Conservation (phyloP, 106 monocot genomes). For the Acorus gramineus region DNA sequence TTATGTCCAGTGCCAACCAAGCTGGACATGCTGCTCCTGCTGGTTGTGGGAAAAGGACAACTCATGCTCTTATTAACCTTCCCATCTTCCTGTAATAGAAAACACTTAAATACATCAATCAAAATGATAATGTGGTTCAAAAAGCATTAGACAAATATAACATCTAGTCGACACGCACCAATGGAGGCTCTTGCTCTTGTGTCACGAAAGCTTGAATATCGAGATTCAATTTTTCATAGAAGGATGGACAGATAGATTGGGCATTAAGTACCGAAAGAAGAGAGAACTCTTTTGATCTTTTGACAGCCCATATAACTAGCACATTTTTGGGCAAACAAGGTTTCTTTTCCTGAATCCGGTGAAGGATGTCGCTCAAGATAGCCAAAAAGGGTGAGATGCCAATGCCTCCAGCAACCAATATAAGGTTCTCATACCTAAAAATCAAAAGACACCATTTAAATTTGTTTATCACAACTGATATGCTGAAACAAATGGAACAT, state of each 20-base stretch:
- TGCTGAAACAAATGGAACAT: no score
- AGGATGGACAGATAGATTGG: constrained; percentile 38
- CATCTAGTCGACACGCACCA: constrained; percentile 27
- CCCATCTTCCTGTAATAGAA: constrained; percentile 63
- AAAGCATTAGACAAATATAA: constrained; percentile 2
- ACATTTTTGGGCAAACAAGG: constrained; percentile 68
- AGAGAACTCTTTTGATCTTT: constrained; percentile 77
- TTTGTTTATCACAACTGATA: no score
- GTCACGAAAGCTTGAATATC: constrained; percentile 78
- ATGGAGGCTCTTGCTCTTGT: constrained; percentile 61
- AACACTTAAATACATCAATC: not conserved
- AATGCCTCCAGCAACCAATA: constrained; percentile 90
- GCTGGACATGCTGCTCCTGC: constrained; percentile 47
- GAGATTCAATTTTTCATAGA: constrained; percentile 45
- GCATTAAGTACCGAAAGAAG: constrained; percentile 52
- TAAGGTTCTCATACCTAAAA: constrained; percentile 84
- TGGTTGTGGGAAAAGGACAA: constrained; percentile 11
- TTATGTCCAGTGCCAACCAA: constrained; percentile 82
- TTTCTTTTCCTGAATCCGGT: constrained; percentile 35
- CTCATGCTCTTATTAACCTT: constrained; percentile 7
- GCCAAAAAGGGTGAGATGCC: constrained; percentile 93
- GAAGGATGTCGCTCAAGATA: constrained; percentile 78
- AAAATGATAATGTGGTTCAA: not conserved
- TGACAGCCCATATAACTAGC: constrained; percentile 82
- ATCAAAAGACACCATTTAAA: no score